Evolutionary conservation across 2,329 filamentous ascomycete species (phyloP).

Genomic region (Fusarium fujikuroi): DNA sequence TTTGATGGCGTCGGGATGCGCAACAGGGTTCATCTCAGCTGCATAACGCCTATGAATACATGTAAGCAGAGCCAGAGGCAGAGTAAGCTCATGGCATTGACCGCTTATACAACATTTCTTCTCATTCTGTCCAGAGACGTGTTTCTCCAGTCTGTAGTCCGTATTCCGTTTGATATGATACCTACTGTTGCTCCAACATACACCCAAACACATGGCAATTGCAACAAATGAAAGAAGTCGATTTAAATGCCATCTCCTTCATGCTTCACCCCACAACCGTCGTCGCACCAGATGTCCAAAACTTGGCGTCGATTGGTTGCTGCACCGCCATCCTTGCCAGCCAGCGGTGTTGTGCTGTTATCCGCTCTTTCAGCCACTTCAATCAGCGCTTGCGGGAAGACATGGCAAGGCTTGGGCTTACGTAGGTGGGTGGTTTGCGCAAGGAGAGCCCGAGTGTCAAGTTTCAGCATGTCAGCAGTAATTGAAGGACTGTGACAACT

Average conservation of each 20-base stretch:
- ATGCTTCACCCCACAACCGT: conserved; percentile 15
- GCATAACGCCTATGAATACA: neutral
- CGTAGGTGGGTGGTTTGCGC: neutral
- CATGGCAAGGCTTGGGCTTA: conserved; percentile 20
- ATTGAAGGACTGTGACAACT: neutral
- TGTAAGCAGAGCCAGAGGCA: conserved; percentile 9
- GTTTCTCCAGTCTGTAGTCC: neutral
- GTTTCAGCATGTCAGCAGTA: conserved; percentile 3
- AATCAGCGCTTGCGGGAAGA: conserved; percentile 14
- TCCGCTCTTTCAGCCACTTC: conserved; percentile 29
- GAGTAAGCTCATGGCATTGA: conserved; percentile 8
- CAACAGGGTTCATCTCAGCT: conserved; percentile 11
- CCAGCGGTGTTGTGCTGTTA: neutral
- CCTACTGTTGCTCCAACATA: neutral
- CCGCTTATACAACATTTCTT: neutral
- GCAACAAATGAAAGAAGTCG: neutral
- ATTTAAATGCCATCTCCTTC: conserved; percentile 6
- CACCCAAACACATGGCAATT: neutral
- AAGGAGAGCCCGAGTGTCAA: neutral
- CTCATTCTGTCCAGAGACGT: neutral
- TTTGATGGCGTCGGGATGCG: conserved; percentile 6
- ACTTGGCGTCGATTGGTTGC: neutral
- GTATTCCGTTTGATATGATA: neutral
- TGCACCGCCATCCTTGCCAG: conserved; percentile 23
- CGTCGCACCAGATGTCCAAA: conserved; percentile 12